These are phyloP conservation scores for Brassica nigra DNA, from an alignment of 345 rosid species.

Conservation along the genomic window DNA sequence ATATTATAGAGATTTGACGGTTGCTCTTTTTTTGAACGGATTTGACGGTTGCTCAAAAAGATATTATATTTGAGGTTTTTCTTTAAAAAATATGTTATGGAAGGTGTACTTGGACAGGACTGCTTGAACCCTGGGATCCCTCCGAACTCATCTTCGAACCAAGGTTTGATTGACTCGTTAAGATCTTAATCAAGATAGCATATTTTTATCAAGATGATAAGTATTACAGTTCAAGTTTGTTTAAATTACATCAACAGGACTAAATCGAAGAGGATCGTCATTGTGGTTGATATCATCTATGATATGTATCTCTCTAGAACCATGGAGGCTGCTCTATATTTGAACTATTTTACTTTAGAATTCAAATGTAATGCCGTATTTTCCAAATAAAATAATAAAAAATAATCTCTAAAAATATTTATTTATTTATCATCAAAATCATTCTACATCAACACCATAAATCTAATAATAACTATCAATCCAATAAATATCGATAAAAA, in stretches of 20 bases:
- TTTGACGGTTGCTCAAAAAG: no score
- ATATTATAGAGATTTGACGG: no score
- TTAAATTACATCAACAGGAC: conserved; percentile 18
- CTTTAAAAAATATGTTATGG: not conserved
- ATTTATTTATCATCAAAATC: no score
- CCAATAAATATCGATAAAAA: no score
- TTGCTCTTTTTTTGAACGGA: no score
- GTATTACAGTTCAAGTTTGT: conserved; percentile 8
- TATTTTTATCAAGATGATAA: not conserved
- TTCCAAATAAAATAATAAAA: no score
- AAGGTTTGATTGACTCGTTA: conserved; percentile 45
- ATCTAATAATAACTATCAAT: no score
- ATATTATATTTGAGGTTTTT: not conserved
- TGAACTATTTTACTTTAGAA: conserved; percentile 4
- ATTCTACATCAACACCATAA: no score
- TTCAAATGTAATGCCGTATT: not conserved
- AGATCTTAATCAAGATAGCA: not conserved
- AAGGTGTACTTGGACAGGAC: conserved; percentile 83
- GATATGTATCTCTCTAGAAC: conserved; percentile 12
- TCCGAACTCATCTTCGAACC: conserved; percentile 31
- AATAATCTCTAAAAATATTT: no score
- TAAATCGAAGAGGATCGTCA: conserved; percentile 25
- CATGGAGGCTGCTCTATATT: conserved; percentile 21
- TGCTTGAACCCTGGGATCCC: conserved; percentile 61
- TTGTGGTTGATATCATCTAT: conserved; percentile 24